Conservation (phyloP, 805 yeast genomes). For the Metschnikowia lochheadii region DNA sequence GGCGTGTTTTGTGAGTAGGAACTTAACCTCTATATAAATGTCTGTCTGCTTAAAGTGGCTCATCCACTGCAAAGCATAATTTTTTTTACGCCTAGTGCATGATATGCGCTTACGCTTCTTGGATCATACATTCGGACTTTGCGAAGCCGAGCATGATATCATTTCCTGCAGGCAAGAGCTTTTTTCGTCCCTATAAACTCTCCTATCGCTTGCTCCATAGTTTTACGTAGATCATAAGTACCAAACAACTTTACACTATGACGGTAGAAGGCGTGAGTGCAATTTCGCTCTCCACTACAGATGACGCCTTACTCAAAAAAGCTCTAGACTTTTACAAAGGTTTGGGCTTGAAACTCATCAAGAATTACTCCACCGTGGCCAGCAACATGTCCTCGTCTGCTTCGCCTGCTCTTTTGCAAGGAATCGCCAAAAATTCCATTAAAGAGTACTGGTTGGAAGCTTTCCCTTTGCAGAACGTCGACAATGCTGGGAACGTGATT, state of each 20-base stretch:
- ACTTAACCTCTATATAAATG: neutral
- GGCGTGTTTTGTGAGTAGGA: neutral
- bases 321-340: slow-evolving; percentile 54
- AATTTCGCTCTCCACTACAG: slow-evolving; percentile 57
- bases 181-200: slow-evolving; percentile 7
- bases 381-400: slow-evolving; percentile 28
- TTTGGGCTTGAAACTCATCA: slow-evolving; percentile 59
- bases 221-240: neutral
- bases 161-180: slow-evolving; percentile 5
- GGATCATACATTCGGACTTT: slow-evolving; percentile 12
- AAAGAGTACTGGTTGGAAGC: slow-evolving; percentile 71
- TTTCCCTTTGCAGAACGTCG: slow-evolving; percentile 48
- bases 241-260: slow-evolving; percentile 4
- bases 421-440: slow-evolving; percentile 62
- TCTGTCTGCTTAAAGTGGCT: neutral
- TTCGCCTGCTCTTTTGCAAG: slow-evolving; percentile 31
- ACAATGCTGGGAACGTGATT: slow-evolving; percentile 28
- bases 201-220: slow-evolving; percentile 4
- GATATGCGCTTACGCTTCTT: slow-evolving; percentile 2
- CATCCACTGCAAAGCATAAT: neutral
- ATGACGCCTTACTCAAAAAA: slow-evolving; percentile 41
- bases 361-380: slow-evolving; percentile 54
- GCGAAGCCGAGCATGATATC: slow-evolving; percentile 15
- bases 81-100: neutral
- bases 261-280: slow-evolving; percentile 42